phyloP scores from a whole-genome alignment of 2,329 filamentous ascomycete genomes.

The Venturia aucupariae region DNA sequence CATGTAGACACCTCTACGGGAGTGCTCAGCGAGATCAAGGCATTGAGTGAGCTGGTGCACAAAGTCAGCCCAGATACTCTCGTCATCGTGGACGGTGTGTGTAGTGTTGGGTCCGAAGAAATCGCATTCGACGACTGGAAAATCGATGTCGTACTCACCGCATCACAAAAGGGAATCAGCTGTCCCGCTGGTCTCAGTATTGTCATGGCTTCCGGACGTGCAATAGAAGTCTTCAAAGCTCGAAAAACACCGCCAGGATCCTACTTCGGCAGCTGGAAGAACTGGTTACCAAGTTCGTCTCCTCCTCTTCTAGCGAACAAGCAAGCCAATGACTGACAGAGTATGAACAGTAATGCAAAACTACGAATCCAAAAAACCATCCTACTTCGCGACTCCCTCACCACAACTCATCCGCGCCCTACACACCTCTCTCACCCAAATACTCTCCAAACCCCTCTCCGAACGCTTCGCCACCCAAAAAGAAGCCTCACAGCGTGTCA shows the following conservation, averaged over 20 bases:
- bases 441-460: conserved; percentile 68
- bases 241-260: conserved; percentile 74
- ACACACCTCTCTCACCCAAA: conserved; percentile 79
- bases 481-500: conserved; percentile 72
- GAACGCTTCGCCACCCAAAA: conserved; percentile 78
- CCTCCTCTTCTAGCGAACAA: background rate
- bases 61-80: conserved; percentile 84
- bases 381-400: conserved; percentile 94
- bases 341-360: conserved; percentile 78
- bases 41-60: conserved; percentile 72
- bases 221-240: conserved; percentile 69
- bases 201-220: conserved; percentile 82
- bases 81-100: conserved; percentile 89
- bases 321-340: conserved; percentile 18
- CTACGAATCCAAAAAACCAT: conserved; percentile 95
- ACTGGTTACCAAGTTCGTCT: conserved; percentile 79
- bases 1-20: conserved; percentile 97
- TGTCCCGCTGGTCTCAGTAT: conserved; percentile 91
- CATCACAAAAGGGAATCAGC: conserved; percentile 93
- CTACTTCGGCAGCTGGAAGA: conserved; percentile 95
- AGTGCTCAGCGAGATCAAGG: conserved; percentile 83
- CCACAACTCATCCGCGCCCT: conserved; percentile 90
- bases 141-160: conserved; percentile 85
- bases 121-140: conserved; percentile 94
- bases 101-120: conserved; percentile 92